phyloP scores from a whole-genome alignment of 257 asterid species.

The Petrea volubilis region DNA sequence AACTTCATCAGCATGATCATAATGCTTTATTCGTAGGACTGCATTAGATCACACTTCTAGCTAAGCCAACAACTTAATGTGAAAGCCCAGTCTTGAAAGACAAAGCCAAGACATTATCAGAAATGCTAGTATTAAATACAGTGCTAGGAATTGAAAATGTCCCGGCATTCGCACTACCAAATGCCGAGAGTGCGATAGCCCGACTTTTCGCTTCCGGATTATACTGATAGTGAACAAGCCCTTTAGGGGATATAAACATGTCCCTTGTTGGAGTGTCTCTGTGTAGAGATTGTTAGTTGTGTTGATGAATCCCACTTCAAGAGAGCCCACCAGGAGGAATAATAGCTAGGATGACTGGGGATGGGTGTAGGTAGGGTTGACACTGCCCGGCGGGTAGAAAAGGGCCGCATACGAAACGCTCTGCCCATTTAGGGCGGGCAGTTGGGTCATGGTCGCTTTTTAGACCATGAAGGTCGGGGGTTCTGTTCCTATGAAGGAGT shows the following conservation, averaged over 20 bases:
- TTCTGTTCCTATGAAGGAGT: constrained; percentile 22
- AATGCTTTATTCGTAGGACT: not conserved
- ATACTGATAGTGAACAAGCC: constrained; percentile 50
- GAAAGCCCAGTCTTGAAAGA: constrained; percentile 32
- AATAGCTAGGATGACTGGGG: constrained; percentile 54
- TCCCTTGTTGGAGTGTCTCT: constrained; percentile 45
- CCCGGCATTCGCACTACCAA: constrained; percentile 51
- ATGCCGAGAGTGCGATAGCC: constrained; percentile 38
- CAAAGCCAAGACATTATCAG: constrained; percentile 19
- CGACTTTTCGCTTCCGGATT: constrained; percentile 9
- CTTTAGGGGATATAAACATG: constrained; percentile 54
- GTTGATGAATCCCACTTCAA: constrained; percentile 48
- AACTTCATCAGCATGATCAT: not conserved
- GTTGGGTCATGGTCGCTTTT: constrained; percentile 38
- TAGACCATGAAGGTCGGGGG: constrained; percentile 16
- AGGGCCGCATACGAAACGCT: constrained; percentile 38
- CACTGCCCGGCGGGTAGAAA: constrained; percentile 32
- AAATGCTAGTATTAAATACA: constrained; percentile 17
- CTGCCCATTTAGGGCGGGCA: constrained; percentile 49
- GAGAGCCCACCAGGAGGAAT: constrained; percentile 30
- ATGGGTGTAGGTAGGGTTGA: constrained; percentile 56
- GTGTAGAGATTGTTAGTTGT: constrained; percentile 32
- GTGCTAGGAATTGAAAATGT: constrained; percentile 24
- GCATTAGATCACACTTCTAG: not conserved
- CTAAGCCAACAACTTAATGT: not conserved